Conservation (phyloP, 1,284 basidiomycete genomes). For the Mycena citricolor region DNA sequence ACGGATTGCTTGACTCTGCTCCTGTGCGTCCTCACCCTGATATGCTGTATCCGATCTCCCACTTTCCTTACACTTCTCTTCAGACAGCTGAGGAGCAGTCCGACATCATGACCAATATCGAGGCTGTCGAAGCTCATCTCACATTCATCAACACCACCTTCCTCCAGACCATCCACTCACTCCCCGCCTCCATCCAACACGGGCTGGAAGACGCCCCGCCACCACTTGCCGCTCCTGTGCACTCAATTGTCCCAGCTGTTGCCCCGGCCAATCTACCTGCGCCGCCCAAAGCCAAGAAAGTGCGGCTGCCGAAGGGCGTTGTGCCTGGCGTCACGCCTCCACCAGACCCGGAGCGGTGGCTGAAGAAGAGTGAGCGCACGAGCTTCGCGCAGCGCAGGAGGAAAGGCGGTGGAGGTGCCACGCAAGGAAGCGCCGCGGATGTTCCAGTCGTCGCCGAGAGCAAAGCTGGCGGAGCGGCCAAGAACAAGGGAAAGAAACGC, state of each 20-base stretch:
- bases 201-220: constrained; percentile 63
- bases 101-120: constrained; percentile 81
- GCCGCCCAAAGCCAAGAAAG: constrained; percentile 43
- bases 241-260: constrained; percentile 29
- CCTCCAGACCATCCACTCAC: constrained; percentile 57
- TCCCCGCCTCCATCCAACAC: constrained; percentile 50
- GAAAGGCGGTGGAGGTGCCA: constrained; percentile 59
- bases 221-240: constrained; percentile 44
- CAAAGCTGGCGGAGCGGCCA: constrained; percentile 40
- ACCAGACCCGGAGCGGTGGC: constrained; percentile 79
- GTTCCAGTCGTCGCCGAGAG: constrained; percentile 36
- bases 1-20: constrained; percentile 71
- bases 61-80: constrained; percentile 10
- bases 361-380: constrained; percentile 77
- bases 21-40: constrained; percentile 47
- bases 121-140: constrained; percentile 75
- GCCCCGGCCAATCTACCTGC: constrained; percentile 24
- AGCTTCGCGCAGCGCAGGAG: constrained; percentile 48
- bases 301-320: constrained; percentile 68
- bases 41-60: constrained; percentile 5
- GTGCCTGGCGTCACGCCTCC: constrained; percentile 72
- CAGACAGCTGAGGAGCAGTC: constrained; percentile 84
- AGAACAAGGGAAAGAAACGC: constrained; percentile 42
- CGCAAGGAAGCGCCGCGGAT: constrained; percentile 53
- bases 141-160: constrained; percentile 77